These are phyloP conservation scores for Ambrosia hybrid DNA, from an alignment of 140 eudicot genomes.

Conservation along the genomic window DNA sequence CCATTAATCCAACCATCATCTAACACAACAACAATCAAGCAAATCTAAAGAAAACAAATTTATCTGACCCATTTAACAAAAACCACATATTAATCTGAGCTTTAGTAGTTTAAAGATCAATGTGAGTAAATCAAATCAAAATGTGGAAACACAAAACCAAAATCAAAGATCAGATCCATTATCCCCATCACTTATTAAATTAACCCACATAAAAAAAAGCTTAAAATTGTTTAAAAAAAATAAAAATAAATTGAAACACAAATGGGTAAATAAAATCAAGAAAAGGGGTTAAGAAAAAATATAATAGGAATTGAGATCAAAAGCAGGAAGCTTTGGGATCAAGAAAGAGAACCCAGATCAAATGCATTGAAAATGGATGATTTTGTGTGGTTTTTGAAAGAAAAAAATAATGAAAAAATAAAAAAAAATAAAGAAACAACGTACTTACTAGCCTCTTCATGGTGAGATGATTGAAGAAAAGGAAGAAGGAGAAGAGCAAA, in stretches of 20 bases:
- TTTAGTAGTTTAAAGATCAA: slow-evolving; percentile 27
- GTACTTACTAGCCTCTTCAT: slow-evolving; percentile 98
- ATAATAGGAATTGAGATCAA: slow-evolving; percentile 3
- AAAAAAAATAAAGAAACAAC: slow-evolving; percentile 38
- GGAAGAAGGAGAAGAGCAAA: slow-evolving; percentile 1
- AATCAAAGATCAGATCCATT: slow-evolving; percentile 38
- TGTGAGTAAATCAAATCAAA: slow-evolving; percentile 24
- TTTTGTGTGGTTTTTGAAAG: slow-evolving; percentile 7
- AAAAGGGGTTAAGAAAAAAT: slow-evolving; percentile 5
- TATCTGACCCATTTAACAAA: slow-evolving; percentile 2
- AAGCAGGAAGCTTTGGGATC: slow-evolving; percentile 3
- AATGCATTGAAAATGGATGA: slow-evolving; percentile 13
- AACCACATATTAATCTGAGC: slow-evolving; percentile 23
- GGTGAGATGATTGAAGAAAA: slow-evolving; percentile 28
- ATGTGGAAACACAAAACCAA: slow-evolving; percentile 21
- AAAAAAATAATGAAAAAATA: neutral
- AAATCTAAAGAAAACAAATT: slow-evolving; percentile 15
- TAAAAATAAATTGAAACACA: neutral
- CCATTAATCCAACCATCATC: slow-evolving; percentile 15
- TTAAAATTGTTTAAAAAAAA: no score
- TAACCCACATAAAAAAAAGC: neutral
- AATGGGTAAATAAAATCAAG: slow-evolving; percentile 21
- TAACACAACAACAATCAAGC: slow-evolving; percentile 3
- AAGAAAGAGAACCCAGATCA: slow-evolving; percentile 27
- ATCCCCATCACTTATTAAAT: slow-evolving; percentile 16